A percentile compares a stretch with the other conserved stretches of the same genome.
phyloP scores from a whole-genome alignment of 1,284 basidiomycete genomes.

The Singerocomus inundabilis region DNA sequence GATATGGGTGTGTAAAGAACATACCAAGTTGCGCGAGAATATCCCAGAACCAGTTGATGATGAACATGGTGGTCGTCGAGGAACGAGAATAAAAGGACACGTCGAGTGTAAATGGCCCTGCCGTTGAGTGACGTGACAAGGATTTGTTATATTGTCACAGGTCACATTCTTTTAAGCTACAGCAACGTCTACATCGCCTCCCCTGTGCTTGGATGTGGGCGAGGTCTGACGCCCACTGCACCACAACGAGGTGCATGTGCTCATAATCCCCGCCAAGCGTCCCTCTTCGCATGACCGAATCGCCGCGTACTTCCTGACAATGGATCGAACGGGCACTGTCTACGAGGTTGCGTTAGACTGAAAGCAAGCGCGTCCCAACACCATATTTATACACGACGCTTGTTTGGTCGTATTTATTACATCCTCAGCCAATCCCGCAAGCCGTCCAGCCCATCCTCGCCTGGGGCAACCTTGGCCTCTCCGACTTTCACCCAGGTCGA shows the following conservation, averaged over 20 bases:
- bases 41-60: constrained; percentile 95
- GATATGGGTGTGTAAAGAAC: constrained; percentile 24
- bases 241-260: constrained; percentile 51
- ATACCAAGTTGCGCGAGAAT: constrained; percentile 86
- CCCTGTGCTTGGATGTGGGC: constrained; percentile 45
- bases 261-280: constrained; percentile 57
- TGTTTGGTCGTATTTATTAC: constrained; percentile 32
- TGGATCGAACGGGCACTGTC: constrained; percentile 69
- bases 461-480: constrained; percentile 25
- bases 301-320: constrained; percentile 55
- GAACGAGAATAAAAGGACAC: constrained; percentile 22
- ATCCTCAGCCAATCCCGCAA: constrained; percentile 52
- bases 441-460: constrained; percentile 41
- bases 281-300: constrained; percentile 71
- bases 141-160: constrained; percentile 4
- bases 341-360: constrained; percentile 57
- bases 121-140: constrained; percentile 22
- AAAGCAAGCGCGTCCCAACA: not conserved
- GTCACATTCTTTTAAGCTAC: constrained; percentile 12
- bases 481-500: constrained; percentile 55
- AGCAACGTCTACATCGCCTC: too few species aligned
- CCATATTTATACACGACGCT: constrained; percentile 9
- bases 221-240: constrained; percentile 74
- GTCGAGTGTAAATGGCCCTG: constrained; percentile 12
- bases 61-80: constrained; percentile 62